These are phyloP conservation scores for Juglanconis oblonga DNA, from an alignment of 2,329 filamentous ascomycete genomes.

Conservation along the genomic window DNA sequence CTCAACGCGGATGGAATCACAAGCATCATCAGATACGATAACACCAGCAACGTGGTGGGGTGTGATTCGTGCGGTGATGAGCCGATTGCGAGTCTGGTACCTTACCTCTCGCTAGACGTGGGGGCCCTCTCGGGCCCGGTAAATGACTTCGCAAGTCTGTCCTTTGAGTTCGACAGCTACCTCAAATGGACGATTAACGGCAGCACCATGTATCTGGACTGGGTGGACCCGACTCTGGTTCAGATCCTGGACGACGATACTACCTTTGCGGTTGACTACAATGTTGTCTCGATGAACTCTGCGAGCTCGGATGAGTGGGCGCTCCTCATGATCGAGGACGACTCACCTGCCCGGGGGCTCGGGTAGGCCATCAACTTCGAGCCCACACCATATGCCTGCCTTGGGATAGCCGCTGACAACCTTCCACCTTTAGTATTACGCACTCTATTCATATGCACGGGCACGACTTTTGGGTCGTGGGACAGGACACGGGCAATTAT, in stretches of 20 bases:
- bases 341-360: constrained; percentile 16
- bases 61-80: constrained; percentile 25
- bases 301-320: constrained; percentile 21
- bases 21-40: constrained; percentile 25
- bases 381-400: neutral
- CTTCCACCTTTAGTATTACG: constrained; percentile 18
- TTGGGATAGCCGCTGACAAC: neutral
- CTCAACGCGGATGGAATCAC: constrained; percentile 15
- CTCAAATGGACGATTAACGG: constrained; percentile 26
- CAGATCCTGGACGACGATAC: constrained; percentile 3
- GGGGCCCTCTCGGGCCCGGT: constrained; percentile 15
- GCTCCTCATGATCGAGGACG: constrained; percentile 27
- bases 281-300: constrained; percentile 11
- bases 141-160: neutral
- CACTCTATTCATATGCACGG: constrained; percentile 51
- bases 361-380: neutral
- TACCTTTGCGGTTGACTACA: constrained; percentile 19
- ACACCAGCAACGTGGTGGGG: neutral
- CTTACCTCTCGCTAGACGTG: constrained; percentile 23
- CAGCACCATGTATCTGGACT: constrained; percentile 23
- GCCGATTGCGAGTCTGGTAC: constrained; percentile 23
- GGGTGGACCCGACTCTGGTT: constrained; percentile 21
- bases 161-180: constrained; percentile 8
- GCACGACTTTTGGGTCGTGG: constrained; percentile 47
- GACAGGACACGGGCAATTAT: constrained; percentile 26